Conservation (phyloP, 2,329 filamentous ascomycete genomes). For the Colletotrichum melonis region DNA sequence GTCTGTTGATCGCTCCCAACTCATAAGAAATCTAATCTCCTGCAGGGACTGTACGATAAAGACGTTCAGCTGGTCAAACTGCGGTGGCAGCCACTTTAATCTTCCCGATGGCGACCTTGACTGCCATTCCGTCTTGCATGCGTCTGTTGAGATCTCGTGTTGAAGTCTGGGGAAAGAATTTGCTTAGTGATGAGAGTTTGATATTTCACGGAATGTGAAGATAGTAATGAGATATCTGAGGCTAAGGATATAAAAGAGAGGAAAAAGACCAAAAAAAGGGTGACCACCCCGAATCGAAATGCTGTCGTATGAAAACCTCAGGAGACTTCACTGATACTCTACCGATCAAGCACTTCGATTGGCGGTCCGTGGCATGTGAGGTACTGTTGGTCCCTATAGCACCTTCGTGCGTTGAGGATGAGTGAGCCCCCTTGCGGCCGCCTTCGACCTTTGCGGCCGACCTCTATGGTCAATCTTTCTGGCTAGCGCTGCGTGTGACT, state of each 20-base stretch:
- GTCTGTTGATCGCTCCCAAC: neutral
- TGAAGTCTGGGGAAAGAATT: neutral
- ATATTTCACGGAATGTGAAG: too few relatives aligned
- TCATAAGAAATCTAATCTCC: neutral
- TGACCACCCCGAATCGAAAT: neutral
- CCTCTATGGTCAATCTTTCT: too few relatives aligned
- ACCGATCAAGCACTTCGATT: neutral
- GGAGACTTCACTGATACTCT: neutral
- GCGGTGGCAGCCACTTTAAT: neutral
- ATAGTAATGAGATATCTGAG: too few relatives aligned
- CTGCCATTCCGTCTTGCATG: slow-evolving; percentile 22
- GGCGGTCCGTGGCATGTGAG: neutral
- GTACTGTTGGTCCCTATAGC: neutral
- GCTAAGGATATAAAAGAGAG: too few relatives aligned
- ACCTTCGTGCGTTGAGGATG: neutral
- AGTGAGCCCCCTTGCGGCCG: too few relatives aligned
- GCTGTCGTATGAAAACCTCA: neutral
- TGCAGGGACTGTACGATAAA: slow-evolving; percentile 12
- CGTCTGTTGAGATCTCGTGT: neutral
- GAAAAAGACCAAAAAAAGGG: neutral
- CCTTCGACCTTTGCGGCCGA: too few relatives aligned
- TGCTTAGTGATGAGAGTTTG: neutral
- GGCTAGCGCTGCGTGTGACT: too few relatives aligned
- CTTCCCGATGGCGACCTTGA: slow-evolving; percentile 16
- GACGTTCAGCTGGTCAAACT: slow-evolving; percentile 1